Percentiles rank a stretch among this genome's conserved stretches.
phyloP scores from a whole-genome alignment of 257 asterid species.

The Solanum sitiens region DNA sequence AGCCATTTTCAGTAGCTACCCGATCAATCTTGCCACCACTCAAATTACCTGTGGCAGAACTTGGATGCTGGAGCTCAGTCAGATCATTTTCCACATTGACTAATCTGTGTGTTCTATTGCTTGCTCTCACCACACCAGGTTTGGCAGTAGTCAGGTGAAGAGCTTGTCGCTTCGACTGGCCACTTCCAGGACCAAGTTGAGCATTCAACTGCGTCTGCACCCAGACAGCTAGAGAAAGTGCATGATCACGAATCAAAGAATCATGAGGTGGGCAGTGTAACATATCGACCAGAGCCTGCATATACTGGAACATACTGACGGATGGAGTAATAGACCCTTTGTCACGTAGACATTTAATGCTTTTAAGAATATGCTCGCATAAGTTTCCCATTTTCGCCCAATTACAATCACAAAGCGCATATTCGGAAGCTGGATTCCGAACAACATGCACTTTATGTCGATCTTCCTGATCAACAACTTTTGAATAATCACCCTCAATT shows the following conservation, averaged over 20 bases:
- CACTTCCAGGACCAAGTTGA: constrained; percentile 29
- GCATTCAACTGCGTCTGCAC: constrained; percentile 53
- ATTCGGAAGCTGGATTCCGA: constrained; percentile 75
- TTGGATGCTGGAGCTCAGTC: constrained; percentile 14
- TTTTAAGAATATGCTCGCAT: constrained; percentile 73
- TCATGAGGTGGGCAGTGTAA: constrained; percentile 53
- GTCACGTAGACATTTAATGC: constrained; percentile 50
- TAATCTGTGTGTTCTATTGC: constrained; percentile 1
- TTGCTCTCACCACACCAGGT: neutral
- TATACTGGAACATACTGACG: constrained; percentile 56
- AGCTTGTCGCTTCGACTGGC: constrained; percentile 14
- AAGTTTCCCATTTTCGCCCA: constrained; percentile 76
- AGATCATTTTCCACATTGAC: constrained; percentile 6
- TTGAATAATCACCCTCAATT: constrained; percentile 50
- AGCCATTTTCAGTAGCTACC: constrained; percentile 10
- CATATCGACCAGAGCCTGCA: constrained; percentile 59
- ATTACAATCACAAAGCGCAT: constrained; percentile 70
- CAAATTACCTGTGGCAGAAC: constrained; percentile 3
- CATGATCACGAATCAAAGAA: constrained; percentile 80
- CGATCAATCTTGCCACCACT: neutral
- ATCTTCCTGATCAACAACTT: constrained; percentile 40
- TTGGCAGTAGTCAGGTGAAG: constrained; percentile 6
- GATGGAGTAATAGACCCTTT: constrained; percentile 44
- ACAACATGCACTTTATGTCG: constrained; percentile 29
- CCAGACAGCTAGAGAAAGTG: constrained; percentile 62